Base-by-base conservation (phyloP, 768 basidiomycete species). In the Termitomyces sp. region DNA sequence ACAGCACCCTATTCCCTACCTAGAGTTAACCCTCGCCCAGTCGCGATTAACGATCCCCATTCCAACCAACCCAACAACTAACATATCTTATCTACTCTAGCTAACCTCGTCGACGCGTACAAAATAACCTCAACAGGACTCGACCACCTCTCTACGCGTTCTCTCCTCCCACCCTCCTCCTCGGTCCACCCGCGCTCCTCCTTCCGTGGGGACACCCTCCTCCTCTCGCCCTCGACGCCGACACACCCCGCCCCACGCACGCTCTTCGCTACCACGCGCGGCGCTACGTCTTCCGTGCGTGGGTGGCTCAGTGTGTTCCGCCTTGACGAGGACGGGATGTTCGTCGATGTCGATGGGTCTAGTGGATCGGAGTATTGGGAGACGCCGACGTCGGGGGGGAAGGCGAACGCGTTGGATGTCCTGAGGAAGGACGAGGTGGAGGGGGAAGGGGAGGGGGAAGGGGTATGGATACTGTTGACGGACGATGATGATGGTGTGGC, bases 351-450 rank as follows among this genome's bases (percentile, higher is more conserved):
- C n/a, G 22, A 20, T 7, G 33, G 13, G 9, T n/a, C 22, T 7
- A 37, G 27, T 27, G 34, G 7, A 34, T 37, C 33, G 2, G 65
- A 70, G 27, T 67, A 76, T 22, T 78, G 70, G 61, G 72, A 82
- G 58, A 80, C 80, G 0, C 71, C 73, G 1, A 82, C 80, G 1
- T 76, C 77, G 0, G 79, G 79, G 13, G 81, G 82, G 2, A 81
- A 78, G 68, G 82, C 82, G 13, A 76, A 82, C 57, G 82, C 80
- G 3, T 70, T 82, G 11, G 81, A 82, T 56, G 56, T 82, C 6
- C 60, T 72, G 6, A 56, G 70, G 8, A 79, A 79, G 60, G 61
- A 31, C 58, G n/a, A n/a, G n/a, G 52, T 4, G 57, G 15, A 16
- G 2, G 22, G 12, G 12, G 46, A 63, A 3, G 61, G 45, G 13